A percentile compares a stretch with the other conserved stretches of the same genome.
Conservation (phyloP, 345 rosid species). For the Arabidopsis suecica region DNA sequence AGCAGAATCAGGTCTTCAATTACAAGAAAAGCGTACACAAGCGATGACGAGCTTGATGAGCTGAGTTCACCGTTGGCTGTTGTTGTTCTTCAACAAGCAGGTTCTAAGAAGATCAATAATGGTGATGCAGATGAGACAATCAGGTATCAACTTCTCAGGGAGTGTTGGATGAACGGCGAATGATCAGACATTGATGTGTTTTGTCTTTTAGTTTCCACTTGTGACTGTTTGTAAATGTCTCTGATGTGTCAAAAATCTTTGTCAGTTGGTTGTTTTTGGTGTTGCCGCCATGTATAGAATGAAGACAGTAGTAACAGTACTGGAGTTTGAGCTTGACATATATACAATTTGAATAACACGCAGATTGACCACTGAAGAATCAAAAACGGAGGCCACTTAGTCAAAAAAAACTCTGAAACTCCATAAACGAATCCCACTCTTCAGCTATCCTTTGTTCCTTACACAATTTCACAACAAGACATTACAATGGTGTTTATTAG, state of each 20-base stretch:
- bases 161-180: slow-evolving; percentile 72
- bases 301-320: slow-evolving; percentile 1
- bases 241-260: slow-evolving; percentile 7
- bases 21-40: slow-evolving; percentile 72
- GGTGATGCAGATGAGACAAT: slow-evolving; percentile 38
- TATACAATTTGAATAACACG: too few species aligned
- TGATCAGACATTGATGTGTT: slow-evolving; percentile 36
- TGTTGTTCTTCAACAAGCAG: slow-evolving; percentile 49
- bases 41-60: slow-evolving; percentile 94
- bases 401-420: too few species aligned
- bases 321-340: not conserved
- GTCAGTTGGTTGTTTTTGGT: slow-evolving; percentile 4
- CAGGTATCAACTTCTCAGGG: slow-evolving; percentile 82
- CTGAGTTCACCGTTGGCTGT: slow-evolving; percentile 70
- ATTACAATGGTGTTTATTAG: too few species aligned
- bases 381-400: too few species aligned
- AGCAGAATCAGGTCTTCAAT: slow-evolving; percentile 67
- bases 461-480: too few species aligned
- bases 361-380: too few species aligned
- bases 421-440: too few species aligned
- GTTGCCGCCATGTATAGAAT: slow-evolving; percentile 17
- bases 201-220: not conserved
- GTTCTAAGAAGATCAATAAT: slow-evolving; percentile 25
- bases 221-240: slow-evolving; percentile 15
- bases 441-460: too few species aligned